A percentile compares a stretch with the other conserved stretches of the same genome.
These are phyloP conservation scores for Fusarium penzigii DNA, from an alignment of 2,329 filamentous ascomycete species.

Conservation along the genomic window DNA sequence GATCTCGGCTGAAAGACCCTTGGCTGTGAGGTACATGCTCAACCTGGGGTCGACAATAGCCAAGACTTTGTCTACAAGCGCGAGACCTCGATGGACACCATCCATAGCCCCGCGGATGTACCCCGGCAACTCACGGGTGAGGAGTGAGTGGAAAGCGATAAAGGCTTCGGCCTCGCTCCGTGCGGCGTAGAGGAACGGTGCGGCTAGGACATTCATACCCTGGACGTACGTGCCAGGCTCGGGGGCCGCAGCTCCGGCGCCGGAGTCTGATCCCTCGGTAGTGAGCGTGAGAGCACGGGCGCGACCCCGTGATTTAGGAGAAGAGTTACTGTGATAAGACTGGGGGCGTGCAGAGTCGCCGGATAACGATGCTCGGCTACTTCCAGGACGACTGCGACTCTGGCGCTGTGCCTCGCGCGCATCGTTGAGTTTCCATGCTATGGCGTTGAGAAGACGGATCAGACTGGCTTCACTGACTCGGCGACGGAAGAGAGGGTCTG, in stretches of 20 bases:
- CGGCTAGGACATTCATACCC: conserved; percentile 97
- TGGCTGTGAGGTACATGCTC: conserved; percentile 78
- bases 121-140: conserved; percentile 85
- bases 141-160: conserved; percentile 82
- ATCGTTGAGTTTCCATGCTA: conserved; percentile 92
- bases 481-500: conserved; percentile 93
- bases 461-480: conserved; percentile 94
- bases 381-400: conserved; percentile 41
- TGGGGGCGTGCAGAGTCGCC: conserved; percentile 35
- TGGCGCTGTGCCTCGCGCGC: conserved; percentile 55
- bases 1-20: conserved; percentile 88
- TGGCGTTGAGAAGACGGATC: conserved; percentile 90
- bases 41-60: conserved; percentile 90
- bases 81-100: conserved; percentile 88
- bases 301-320: conserved; percentile 50
- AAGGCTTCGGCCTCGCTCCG: conserved; percentile 95
- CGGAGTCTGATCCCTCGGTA: conserved; percentile 64
- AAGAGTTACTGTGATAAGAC: conserved; percentile 43
- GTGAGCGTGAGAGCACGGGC: conserved; percentile 61
- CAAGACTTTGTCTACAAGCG: conserved; percentile 87
- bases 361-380: conserved; percentile 37
- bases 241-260: conserved; percentile 49
- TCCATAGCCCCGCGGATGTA: conserved; percentile 98
- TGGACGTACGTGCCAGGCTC: conserved; percentile 91
- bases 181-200: conserved; percentile 92